A percentile compares a stretch with the other conserved stretches of the same genome.
These are phyloP conservation scores for Celoporthe dispersa DNA, from an alignment of 2,329 filamentous ascomycete genomes.

Conservation along the genomic window DNA sequence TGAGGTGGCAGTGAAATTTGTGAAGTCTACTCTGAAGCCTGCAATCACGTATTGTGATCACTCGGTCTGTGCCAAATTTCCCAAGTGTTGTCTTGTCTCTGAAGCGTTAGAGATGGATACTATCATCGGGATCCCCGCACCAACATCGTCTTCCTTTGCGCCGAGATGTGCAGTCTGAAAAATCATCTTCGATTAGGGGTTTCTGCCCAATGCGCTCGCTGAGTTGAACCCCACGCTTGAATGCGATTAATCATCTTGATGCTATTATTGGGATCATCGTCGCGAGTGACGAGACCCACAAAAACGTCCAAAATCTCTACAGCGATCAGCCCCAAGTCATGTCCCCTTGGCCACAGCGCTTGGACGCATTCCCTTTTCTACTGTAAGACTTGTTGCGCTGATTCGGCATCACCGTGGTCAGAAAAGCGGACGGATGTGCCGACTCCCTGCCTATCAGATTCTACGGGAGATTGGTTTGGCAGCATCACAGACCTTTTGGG, in stretches of 20 bases:
- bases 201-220: neutral
- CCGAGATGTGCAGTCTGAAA: neutral
- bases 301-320: neutral
- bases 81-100: neutral
- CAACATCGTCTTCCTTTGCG: neutral
- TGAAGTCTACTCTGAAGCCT: neutral
- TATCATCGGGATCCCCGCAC: neutral
- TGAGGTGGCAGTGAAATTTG: neutral
- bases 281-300: neutral
- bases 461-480: neutral
- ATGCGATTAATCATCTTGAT: neutral
- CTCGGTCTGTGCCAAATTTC: neutral
- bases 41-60: neutral
- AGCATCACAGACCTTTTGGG: neutral
- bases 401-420: constrained; percentile 3
- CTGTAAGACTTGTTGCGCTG: neutral
- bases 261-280: constrained; percentile 1
- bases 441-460: constrained; percentile 9
- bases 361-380: neutral
- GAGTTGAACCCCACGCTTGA: neutral
- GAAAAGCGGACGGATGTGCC: neutral
- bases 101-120: neutral
- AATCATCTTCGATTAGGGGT: neutral
- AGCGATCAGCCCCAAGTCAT: neutral
- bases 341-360: neutral